These are phyloP conservation scores for Verticillium nonalfalfae DNA, from an alignment of 2,329 filamentous ascomycete genomes.

Conservation along the genomic window DNA sequence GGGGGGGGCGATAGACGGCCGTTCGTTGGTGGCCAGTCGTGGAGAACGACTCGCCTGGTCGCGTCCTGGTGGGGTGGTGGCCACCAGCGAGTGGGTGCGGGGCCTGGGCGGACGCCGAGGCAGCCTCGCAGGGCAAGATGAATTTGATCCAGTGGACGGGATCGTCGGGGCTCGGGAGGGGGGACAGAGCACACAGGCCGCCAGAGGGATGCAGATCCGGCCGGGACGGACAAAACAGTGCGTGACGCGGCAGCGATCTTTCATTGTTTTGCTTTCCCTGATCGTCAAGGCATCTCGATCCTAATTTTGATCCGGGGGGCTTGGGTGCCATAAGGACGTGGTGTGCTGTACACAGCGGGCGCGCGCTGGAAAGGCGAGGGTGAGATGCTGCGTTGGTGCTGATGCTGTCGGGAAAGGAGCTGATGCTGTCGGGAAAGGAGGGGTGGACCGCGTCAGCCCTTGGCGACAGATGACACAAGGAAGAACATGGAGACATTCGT, in stretches of 20 bases:
- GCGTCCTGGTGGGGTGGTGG: too few species aligned
- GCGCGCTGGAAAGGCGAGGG: background rate
- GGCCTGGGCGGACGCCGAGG: background rate
- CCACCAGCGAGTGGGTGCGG: background rate
- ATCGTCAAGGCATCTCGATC: background rate
- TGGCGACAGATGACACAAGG: too few species aligned
- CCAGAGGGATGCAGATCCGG: background rate
- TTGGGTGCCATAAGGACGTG: too few species aligned
- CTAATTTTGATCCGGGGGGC: background rate
- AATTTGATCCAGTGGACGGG: background rate
- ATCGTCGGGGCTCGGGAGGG: background rate
- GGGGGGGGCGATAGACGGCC: too few species aligned
- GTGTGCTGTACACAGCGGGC: too few species aligned
- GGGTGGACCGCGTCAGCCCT: too few species aligned
- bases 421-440: too few species aligned
- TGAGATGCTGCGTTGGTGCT: background rate
- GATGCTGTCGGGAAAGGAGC: too few species aligned
- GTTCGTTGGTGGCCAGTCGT: background rate
- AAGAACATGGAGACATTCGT: too few species aligned
- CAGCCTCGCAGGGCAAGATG: background rate
- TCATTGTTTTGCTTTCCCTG: background rate
- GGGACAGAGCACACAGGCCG: background rate
- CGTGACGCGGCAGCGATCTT: background rate
- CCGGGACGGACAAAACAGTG: background rate
- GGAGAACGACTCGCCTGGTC: background rate